phyloP scores from a whole-genome alignment of 441 rosid genomes.

The Pelargonium fulgidum region DNA sequence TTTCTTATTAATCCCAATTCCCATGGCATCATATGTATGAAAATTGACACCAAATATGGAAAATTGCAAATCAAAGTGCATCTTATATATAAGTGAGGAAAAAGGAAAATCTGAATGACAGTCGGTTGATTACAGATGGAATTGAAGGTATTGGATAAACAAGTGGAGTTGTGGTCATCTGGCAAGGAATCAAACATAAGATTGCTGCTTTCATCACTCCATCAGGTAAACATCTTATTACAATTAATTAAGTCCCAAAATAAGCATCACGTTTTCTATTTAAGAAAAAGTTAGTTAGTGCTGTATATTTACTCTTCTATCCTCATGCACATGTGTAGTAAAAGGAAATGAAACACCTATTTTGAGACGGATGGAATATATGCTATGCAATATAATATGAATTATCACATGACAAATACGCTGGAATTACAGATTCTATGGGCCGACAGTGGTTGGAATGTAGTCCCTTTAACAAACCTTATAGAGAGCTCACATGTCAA shows the following conservation, averaged over 20 bases:
- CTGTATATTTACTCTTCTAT: too few species aligned
- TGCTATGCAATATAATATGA: background rate
- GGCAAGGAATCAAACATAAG: conserved; percentile 2
- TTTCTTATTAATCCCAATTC: background rate
- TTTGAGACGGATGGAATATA: background rate
- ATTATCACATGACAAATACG: background rate
- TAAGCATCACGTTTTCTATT: too few species aligned
- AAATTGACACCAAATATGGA: too few species aligned
- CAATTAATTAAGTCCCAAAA: too few species aligned
- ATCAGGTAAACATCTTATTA: background rate
- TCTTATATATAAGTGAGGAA: background rate
- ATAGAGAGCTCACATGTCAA: conserved; percentile 68
- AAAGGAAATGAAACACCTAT: background rate
- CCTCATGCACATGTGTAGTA: too few species aligned
- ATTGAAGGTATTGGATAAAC: background rate
- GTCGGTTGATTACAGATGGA: background rate
- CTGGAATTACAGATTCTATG: conserved; percentile 48
- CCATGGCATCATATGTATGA: background rate
- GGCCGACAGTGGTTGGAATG: conserved; percentile 67
- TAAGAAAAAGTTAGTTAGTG: too few species aligned
- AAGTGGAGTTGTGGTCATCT: background rate
- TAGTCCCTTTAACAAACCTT: conserved; percentile 48
- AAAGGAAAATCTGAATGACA: background rate
- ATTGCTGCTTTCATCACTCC: conserved; percentile 7
- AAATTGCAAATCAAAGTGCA: too few species aligned